phyloP scores from a whole-genome alignment of 805 yeast species.

The Candida piceae region DNA sequence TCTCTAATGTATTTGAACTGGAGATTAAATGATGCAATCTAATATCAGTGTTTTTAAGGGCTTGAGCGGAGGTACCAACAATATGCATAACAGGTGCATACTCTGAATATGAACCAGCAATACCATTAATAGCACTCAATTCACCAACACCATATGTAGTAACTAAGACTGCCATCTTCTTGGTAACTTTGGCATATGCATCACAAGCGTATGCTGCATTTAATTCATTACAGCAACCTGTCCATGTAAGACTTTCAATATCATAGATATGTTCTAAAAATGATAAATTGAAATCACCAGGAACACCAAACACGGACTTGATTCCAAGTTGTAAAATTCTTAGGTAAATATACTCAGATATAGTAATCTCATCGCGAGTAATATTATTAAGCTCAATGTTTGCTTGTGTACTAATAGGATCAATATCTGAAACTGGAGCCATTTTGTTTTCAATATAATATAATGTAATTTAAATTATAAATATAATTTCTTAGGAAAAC shows the following conservation, averaged over 20 bases:
- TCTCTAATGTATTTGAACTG: slow-evolving; percentile 37
- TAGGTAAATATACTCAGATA: slow-evolving; percentile 42
- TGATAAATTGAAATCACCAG: slow-evolving; percentile 56
- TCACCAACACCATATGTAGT: slow-evolving; percentile 52
- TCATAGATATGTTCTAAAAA: slow-evolving; percentile 42
- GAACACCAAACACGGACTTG: slow-evolving; percentile 48
- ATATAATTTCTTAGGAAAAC: no score
- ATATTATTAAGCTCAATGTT: slow-evolving; percentile 5
- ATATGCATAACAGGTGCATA: slow-evolving; percentile 43
- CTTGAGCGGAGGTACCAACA: slow-evolving; percentile 38
- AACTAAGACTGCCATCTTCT: slow-evolving; percentile 35
- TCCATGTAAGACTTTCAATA: slow-evolving; percentile 27
- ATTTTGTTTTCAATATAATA: no score
- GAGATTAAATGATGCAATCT: slow-evolving; percentile 60
- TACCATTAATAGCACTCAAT: slow-evolving; percentile 44
- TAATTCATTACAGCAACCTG: slow-evolving; percentile 48
- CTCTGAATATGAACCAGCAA: slow-evolving; percentile 45
- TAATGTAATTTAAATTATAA: no score
- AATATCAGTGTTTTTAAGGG: slow-evolving; percentile 13
- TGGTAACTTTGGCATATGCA: slow-evolving; percentile 37
- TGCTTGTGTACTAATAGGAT: slow-evolving; percentile 3
- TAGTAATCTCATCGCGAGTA: slow-evolving; percentile 17
- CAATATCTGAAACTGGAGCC: slow-evolving; percentile 20
- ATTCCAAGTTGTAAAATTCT: slow-evolving; percentile 41
- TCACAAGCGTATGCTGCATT: slow-evolving; percentile 49